These are phyloP conservation scores for Chaetomium globosum DNA, from an alignment of 2,329 filamentous ascomycete species.

Conservation along the genomic window DNA sequence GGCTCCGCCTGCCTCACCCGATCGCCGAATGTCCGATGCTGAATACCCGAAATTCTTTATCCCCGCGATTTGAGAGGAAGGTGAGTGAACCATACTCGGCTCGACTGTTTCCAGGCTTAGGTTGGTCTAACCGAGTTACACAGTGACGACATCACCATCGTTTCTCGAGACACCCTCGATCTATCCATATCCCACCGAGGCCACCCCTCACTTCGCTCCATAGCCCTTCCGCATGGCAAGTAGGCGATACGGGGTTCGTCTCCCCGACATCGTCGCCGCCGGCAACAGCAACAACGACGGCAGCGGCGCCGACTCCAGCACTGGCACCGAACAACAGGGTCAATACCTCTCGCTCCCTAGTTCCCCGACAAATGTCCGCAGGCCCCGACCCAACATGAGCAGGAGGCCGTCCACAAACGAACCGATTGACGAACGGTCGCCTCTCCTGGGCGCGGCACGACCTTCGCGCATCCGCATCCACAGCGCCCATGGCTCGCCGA, in stretches of 20 bases:
- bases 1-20: slow-evolving; percentile 12
- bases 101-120: background rate
- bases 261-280: slow-evolving; percentile 27
- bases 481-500: slow-evolving; percentile 36
- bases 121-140: slow-evolving; percentile 16
- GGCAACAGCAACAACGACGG: slow-evolving; percentile 6
- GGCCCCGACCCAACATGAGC: slow-evolving; percentile 34
- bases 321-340: slow-evolving; percentile 19
- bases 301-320: background rate
- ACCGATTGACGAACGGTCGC: slow-evolving; percentile 40
- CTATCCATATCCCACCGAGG: slow-evolving; percentile 10
- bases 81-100: background rate
- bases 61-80: background rate
- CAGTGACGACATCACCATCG: slow-evolving; percentile 5
- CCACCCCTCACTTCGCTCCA: slow-evolving; percentile 10
- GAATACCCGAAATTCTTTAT: background rate
- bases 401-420: slow-evolving; percentile 32
- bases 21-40: background rate
- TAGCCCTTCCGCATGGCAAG: slow-evolving; percentile 28
- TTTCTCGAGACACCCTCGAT: background rate
- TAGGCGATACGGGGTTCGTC: slow-evolving; percentile 32
- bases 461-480: slow-evolving; percentile 37
- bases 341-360: slow-evolving; percentile 39
- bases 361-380: slow-evolving; percentile 40
- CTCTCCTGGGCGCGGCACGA: slow-evolving; percentile 36